A percentile compares a stretch with the other conserved stretches of the same genome.
phyloP scores from a whole-genome alignment of 2,329 filamentous ascomycete genomes.

The Sodiomyces alkalinus region DNA sequence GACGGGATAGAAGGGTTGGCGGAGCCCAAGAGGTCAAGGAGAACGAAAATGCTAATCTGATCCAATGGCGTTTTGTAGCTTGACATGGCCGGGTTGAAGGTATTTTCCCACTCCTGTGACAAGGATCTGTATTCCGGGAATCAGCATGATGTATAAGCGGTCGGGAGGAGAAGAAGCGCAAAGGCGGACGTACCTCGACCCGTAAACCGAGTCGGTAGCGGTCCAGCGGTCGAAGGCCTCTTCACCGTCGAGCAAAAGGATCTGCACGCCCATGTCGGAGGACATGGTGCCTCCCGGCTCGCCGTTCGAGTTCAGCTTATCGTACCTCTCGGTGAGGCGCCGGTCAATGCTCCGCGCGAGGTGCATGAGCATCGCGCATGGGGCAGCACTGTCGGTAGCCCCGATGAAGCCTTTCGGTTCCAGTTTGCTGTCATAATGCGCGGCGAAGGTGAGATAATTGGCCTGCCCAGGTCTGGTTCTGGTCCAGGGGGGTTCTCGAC shows the following conservation, averaged over 20 bases:
- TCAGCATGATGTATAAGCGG: background rate
- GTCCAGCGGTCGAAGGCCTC: conserved; percentile 66
- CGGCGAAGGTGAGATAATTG: conserved; percentile 60
- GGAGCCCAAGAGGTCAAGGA: conserved; percentile 58
- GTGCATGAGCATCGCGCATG: conserved; percentile 75
- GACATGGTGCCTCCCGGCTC: conserved; percentile 33
- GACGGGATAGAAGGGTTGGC: conserved; percentile 47
- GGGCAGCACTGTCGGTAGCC: conserved; percentile 69
- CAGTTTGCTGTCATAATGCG: conserved; percentile 72
- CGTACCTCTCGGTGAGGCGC: conserved; percentile 61
- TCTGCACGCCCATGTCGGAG: conserved; percentile 61
- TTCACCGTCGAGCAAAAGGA: conserved; percentile 68
- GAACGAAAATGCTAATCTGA: conserved; percentile 61
- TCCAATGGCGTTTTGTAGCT: conserved; percentile 53
- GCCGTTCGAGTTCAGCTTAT: conserved; percentile 45
- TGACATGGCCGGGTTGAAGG: conserved; percentile 49
- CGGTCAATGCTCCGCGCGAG: conserved; percentile 55
- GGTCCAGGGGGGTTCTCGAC: conserved; percentile 65
- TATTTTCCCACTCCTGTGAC: conserved; percentile 55
- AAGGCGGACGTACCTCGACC: conserved; percentile 38
- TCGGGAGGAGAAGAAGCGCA: too few relatives aligned
- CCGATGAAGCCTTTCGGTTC: conserved; percentile 64
- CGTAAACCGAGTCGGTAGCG: conserved; percentile 60
- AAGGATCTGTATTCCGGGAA: conserved; percentile 31
- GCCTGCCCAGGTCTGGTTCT: conserved; percentile 48